Percentiles rank a stretch among this genome's conserved stretches.
Conservation (phyloP, 192 early-diverging fungal genomes). For the Lunasporangiospora selenospora region DNA sequence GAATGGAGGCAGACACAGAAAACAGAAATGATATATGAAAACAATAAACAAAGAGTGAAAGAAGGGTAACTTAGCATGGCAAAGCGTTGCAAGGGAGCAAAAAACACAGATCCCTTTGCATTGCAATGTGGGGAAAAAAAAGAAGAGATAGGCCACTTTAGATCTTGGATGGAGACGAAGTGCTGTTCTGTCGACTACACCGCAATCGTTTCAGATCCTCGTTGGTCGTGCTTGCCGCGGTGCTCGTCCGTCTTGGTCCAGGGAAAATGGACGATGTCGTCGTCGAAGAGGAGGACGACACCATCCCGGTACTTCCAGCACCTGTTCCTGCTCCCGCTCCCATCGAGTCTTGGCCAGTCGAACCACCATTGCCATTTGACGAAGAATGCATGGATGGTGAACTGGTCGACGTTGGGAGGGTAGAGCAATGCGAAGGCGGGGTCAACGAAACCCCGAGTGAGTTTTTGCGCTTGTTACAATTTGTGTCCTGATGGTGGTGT, state of each 20-base stretch:
- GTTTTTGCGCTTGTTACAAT: slow-evolving; percentile 34
- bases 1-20: no score
- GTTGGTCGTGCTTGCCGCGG: slow-evolving; percentile 38
- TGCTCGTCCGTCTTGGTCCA: slow-evolving; percentile 41
- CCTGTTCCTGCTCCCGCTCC: no score
- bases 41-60: no score
- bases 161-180: slow-evolving; percentile 18
- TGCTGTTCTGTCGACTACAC: slow-evolving; percentile 44
- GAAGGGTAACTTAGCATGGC: no score
- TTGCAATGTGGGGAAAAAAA: no score
- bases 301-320: no score
- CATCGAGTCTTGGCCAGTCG: no score
- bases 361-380: background rate
- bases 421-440: slow-evolving; percentile 19
- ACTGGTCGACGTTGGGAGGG: slow-evolving; percentile 21
- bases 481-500: slow-evolving; percentile 19
- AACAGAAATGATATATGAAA: no score
- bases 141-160: no score
- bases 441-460: slow-evolving; percentile 23
- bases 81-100: no score
- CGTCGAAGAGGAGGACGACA: background rate
- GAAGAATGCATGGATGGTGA: slow-evolving; percentile 13
- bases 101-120: no score
- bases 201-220: slow-evolving; percentile 43
- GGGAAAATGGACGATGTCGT: slow-evolving; percentile 41